A percentile compares a stretch with the other conserved stretches of the same genome.
phyloP scores from a whole-genome alignment of 768 basidiomycete species.

The Hebeloma cylindrosporum region DNA sequence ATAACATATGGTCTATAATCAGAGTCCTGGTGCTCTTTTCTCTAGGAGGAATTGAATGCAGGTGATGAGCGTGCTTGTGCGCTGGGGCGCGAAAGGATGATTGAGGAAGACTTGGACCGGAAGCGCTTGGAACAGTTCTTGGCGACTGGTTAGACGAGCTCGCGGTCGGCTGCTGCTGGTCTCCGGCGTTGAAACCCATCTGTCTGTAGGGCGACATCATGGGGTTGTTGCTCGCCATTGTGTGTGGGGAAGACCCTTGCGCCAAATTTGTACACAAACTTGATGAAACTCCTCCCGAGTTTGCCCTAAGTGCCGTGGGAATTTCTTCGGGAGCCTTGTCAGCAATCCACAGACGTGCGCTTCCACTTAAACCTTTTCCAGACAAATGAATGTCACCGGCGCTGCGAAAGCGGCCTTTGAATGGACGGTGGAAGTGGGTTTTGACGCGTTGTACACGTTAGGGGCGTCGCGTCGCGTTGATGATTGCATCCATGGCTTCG shows the following conservation, averaged over 20 bases:
- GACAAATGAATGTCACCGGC: too few relatives aligned
- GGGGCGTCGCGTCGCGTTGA: too few relatives aligned
- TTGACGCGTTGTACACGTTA: too few relatives aligned
- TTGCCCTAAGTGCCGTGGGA: slow-evolving; percentile 30
- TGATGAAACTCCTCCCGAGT: slow-evolving; percentile 27
- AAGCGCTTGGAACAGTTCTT: slow-evolving; percentile 11
- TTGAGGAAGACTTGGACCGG: slow-evolving; percentile 19
- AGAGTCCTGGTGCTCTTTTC: slow-evolving; percentile 89
- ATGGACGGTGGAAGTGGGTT: too few relatives aligned
- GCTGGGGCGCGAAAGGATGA: slow-evolving; percentile 66
- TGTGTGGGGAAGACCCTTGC: slow-evolving; percentile 21
- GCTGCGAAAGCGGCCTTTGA: too few relatives aligned
- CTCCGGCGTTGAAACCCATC: slow-evolving; percentile 20
- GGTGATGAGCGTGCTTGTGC: slow-evolving; percentile 85
- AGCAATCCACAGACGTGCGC: too few relatives aligned
- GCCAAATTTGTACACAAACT: slow-evolving; percentile 23
- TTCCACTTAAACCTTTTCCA: too few relatives aligned
- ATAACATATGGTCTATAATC: slow-evolving; percentile 86
- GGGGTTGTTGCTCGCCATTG: too few relatives aligned
- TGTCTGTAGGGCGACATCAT: too few relatives aligned
- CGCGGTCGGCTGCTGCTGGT: slow-evolving; percentile 12
- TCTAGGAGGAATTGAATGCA: slow-evolving; percentile 82
- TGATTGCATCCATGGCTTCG: too few relatives aligned
- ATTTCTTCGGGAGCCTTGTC: too few relatives aligned
- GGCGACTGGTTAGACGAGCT: slow-evolving; percentile 13